phyloP scores from a whole-genome alignment of 106 monocot genomes.

The Alisma plantagoaquatica region DNA sequence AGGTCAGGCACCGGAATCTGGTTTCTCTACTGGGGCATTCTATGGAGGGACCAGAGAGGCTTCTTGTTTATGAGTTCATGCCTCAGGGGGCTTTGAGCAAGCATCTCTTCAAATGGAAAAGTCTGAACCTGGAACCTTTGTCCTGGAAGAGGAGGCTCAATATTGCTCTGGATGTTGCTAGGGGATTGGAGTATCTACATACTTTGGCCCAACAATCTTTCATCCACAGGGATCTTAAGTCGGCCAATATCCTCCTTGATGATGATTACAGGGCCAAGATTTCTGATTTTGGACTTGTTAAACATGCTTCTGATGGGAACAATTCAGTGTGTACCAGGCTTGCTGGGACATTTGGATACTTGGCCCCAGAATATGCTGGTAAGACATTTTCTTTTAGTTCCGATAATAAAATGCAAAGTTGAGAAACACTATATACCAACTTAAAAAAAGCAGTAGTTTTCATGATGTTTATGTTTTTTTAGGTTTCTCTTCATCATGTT shows the following conservation, averaged over 20 bases:
- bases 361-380: slow-evolving; percentile 27
- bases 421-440: too few species aligned
- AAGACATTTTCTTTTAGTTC: too few species aligned
- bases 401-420: too few species aligned
- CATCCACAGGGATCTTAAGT: slow-evolving; percentile 24
- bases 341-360: slow-evolving; percentile 24
- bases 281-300: slow-evolving; percentile 20
- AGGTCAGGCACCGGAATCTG: slow-evolving; percentile 19
- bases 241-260: slow-evolving; percentile 14
- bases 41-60: slow-evolving; percentile 15
- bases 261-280: slow-evolving; percentile 18
- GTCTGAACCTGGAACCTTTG: slow-evolving; percentile 7
- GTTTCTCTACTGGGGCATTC: slow-evolving; percentile 17
- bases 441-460: too few species aligned
- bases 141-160: slow-evolving; percentile 18
- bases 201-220: slow-evolving; percentile 12
- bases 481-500: too few species aligned
- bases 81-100: slow-evolving; percentile 12
- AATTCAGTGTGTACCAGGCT: slow-evolving; percentile 12
- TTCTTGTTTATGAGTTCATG: slow-evolving; percentile 23
- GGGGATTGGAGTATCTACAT: slow-evolving; percentile 24
- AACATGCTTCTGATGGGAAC: slow-evolving; percentile 14
- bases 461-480: too few species aligned
- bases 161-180: slow-evolving; percentile 21
- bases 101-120: slow-evolving; percentile 20